Percentiles rank a stretch among this genome's conserved stretches.
Conservation (phyloP, 176 grass and related monocot genomes). For the Musa itinerans region DNA sequence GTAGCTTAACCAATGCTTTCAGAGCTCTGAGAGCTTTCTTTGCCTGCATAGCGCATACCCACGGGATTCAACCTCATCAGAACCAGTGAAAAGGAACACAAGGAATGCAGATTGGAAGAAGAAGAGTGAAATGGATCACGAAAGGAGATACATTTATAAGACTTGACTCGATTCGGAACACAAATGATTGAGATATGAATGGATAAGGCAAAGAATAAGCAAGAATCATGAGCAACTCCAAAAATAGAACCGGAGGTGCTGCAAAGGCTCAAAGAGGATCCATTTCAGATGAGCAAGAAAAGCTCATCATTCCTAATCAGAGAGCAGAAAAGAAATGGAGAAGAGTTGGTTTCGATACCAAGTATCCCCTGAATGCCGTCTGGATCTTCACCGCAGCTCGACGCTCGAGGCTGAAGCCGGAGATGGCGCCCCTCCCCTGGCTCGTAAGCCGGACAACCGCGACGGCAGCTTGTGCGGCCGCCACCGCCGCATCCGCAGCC, state of each 20-base stretch:
- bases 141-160: too few relatives aligned
- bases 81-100: too few relatives aligned
- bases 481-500: slow-evolving; percentile 67
- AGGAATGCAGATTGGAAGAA: too few relatives aligned
- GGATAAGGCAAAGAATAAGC: background rate
- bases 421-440: slow-evolving; percentile 19
- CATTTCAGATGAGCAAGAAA: slow-evolving; percentile 3
- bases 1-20: slow-evolving; percentile 87
- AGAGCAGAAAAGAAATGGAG: background rate
- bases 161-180: background rate
- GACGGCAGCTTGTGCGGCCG: slow-evolving; percentile 66
- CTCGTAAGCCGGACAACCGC: slow-evolving; percentile 80
- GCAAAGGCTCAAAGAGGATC: too few relatives aligned
- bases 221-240: background rate
- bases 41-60: slow-evolving; percentile 23
- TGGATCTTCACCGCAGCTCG: slow-evolving; percentile 70
- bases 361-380: slow-evolving; percentile 62
- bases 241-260: background rate
- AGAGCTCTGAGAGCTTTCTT: slow-evolving; percentile 86
- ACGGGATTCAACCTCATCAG: too few relatives aligned
- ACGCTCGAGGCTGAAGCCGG: background rate
- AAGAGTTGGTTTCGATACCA: slow-evolving; percentile 36
- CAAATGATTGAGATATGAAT: background rate
- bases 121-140: too few relatives aligned
- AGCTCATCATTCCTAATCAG: background rate